Percentiles rank a stretch among this genome's conserved stretches.
phyloP scores from a whole-genome alignment of 257 asterid species.

The Echium plantagineum region DNA sequence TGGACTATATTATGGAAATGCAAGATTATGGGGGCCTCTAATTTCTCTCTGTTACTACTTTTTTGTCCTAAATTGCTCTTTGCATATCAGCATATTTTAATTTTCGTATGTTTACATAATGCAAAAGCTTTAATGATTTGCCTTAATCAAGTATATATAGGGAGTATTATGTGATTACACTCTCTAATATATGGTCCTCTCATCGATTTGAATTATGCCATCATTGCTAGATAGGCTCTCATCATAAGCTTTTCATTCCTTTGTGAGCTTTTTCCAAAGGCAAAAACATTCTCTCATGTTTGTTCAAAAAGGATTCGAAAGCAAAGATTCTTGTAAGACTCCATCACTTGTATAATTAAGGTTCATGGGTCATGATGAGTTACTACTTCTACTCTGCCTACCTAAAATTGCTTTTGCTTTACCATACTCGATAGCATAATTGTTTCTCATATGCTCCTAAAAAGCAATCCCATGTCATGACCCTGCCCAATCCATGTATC shows the following conservation, averaged over 20 bases:
- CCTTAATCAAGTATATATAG: conserved; percentile 19
- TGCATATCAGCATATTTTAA: no score
- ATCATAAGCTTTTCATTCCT: conserved; percentile 4
- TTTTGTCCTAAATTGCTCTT: no score
- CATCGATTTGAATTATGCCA: conserved; percentile 9
- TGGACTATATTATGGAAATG: conserved; percentile 7
- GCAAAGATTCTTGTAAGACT: conserved; percentile 12
- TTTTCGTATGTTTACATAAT: no score
- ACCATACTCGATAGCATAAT: conserved; percentile 5
- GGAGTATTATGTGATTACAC: not conserved
- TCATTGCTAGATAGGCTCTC: conserved; percentile 8
- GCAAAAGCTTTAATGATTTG: conserved; percentile 11
- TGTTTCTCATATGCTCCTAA: not conserved
- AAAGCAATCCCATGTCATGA: conserved; percentile 26
- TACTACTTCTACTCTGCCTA: not conserved
- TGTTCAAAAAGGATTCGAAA: conserved; percentile 11
- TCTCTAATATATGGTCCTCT: conserved; percentile 13
- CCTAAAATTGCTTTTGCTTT: conserved; percentile 15
- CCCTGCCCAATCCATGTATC: no score
- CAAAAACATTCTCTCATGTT: conserved; percentile 25
- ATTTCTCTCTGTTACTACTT: conserved; percentile 15
- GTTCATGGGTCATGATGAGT: conserved; percentile 16
- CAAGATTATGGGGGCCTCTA: conserved; percentile 5
- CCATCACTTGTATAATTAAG: conserved; percentile 8
- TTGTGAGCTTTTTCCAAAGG: conserved; percentile 13